phyloP scores from a whole-genome alignment of 441 rosid genomes.

The Adansonia grandidieri region DNA sequence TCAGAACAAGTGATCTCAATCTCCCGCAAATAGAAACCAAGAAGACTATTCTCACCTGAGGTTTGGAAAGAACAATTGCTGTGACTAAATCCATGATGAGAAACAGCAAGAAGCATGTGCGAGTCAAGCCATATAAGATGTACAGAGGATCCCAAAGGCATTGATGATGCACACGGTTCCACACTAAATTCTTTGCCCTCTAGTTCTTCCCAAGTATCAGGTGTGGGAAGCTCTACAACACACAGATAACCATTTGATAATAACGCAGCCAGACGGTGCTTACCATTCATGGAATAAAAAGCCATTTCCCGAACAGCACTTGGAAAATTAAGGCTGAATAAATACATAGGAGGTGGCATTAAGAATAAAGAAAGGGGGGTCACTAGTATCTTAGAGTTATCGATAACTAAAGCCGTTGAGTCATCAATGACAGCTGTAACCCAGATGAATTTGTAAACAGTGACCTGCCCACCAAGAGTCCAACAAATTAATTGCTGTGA shows the following conservation, averaged over 20 bases:
- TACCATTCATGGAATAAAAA: conserved; percentile 60
- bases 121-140: conserved; percentile 82
- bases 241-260: conserved; percentile 75
- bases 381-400: conserved; percentile 69
- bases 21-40: conserved; percentile 72
- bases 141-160: conserved; percentile 55
- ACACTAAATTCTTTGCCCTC: conserved; percentile 70
- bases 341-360: conserved; percentile 88
- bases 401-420: conserved; percentile 81
- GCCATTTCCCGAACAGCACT: conserved; percentile 66
- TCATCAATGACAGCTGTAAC: conserved; percentile 73
- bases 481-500: conserved; percentile 78
- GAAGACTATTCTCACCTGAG: conserved; percentile 44
- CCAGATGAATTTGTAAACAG: conserved; percentile 74
- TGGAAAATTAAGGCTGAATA: conserved; percentile 72
- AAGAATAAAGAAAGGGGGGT: conserved; percentile 81
- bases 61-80: conserved; percentile 39
- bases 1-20: conserved; percentile 70
- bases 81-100: conserved; percentile 56
- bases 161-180: conserved; percentile 57
- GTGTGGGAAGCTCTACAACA: conserved; percentile 75
- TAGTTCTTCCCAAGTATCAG: conserved; percentile 75
- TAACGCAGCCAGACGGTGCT: conserved; percentile 65
- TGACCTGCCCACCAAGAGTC: conserved; percentile 74
- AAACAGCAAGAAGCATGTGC: conserved; percentile 72